Evolutionary conservation across 1,284 basidiomycete species (phyloP).

Genomic region (Tilletia setariae): DNA sequence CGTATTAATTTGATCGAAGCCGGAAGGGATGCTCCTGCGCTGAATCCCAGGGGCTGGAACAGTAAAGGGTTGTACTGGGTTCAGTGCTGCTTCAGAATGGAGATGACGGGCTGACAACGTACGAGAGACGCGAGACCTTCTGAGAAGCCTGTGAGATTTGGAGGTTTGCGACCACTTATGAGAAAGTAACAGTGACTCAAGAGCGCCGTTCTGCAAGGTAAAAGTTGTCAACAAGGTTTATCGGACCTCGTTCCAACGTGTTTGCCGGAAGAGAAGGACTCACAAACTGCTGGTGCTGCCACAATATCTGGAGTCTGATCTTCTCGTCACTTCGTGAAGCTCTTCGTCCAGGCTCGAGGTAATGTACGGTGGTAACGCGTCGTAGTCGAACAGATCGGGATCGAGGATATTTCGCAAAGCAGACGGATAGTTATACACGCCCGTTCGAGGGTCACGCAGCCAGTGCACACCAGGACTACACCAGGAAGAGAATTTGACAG

Average conservation of each 20-base stretch:
- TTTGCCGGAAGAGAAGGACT: neutral
- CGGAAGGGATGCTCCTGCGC: constrained; percentile 11
- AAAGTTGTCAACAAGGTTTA: neutral
- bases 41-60: constrained; percentile 6
- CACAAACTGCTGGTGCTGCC: constrained; percentile 86
- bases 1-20: constrained; percentile 18
- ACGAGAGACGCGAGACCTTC: constrained; percentile 65
- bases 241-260: neutral
- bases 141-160: constrained; percentile 50
- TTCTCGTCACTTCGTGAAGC: constrained; percentile 65
- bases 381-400: constrained; percentile 85
- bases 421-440: constrained; percentile 79
- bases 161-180: constrained; percentile 51
- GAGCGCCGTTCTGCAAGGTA: constrained; percentile 63
- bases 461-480: constrained; percentile 83
- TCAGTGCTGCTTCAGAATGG: too few species aligned
- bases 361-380: constrained; percentile 72
- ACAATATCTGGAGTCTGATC: constrained; percentile 65
- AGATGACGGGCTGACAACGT: constrained; percentile 33
- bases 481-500: neutral
- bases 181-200: constrained; percentile 81
- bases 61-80: too few species aligned
- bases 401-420: constrained; percentile 70
- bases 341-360: constrained; percentile 77
- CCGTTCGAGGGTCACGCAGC: constrained; percentile 79